These are phyloP conservation scores for Terana coerulea DNA, from an alignment of 768 basidiomycete species.

Conservation along the genomic window DNA sequence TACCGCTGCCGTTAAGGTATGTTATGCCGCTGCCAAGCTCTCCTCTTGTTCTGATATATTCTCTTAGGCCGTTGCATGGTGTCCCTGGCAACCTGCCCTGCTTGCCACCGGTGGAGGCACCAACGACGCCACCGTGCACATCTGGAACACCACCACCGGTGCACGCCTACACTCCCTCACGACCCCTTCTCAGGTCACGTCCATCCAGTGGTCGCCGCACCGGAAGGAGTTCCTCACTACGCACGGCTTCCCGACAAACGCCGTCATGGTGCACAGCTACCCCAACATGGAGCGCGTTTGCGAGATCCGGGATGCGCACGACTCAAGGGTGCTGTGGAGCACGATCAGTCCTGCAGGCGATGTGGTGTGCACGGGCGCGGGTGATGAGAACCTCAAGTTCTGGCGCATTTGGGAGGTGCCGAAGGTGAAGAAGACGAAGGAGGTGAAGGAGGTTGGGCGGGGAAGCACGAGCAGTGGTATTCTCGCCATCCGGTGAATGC, in stretches of 20 bases:
- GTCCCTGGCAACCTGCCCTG: conserved; percentile 90
- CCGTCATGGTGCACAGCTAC: conserved; percentile 79
- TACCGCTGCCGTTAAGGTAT: conserved; percentile 40
- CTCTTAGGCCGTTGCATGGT: conserved; percentile 88
- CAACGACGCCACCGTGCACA: conserved; percentile 84
- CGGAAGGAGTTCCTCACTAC: conserved; percentile 89
- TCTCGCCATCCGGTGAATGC: conserved; percentile 20
- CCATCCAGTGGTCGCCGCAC: conserved; percentile 82
- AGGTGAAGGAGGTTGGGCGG: conserved; percentile 29
- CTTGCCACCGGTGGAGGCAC: conserved; percentile 95
- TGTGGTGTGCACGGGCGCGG: conserved; percentile 86
- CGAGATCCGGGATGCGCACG: conserved; percentile 90
- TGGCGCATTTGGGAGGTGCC: conserved; percentile 82
- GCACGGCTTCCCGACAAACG: conserved; percentile 91
- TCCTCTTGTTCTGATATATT: neutral
- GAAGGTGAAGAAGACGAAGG: conserved; percentile 50
- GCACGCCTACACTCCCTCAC: conserved; percentile 84
- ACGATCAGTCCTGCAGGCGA: conserved; percentile 86
- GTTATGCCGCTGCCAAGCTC: neutral
- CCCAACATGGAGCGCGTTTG: conserved; percentile 79
- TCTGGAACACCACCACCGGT: conserved; percentile 92
- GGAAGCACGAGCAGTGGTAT: conserved; percentile 23
- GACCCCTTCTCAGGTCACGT: conserved; percentile 90
- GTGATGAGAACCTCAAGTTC: conserved; percentile 96
- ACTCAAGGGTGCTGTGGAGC: conserved; percentile 84